Percentiles rank a stretch among this genome's conserved stretches.
phyloP scores from a whole-genome alignment of 2,329 filamentous ascomycete species.

The Phialocephala subalpina region DNA sequence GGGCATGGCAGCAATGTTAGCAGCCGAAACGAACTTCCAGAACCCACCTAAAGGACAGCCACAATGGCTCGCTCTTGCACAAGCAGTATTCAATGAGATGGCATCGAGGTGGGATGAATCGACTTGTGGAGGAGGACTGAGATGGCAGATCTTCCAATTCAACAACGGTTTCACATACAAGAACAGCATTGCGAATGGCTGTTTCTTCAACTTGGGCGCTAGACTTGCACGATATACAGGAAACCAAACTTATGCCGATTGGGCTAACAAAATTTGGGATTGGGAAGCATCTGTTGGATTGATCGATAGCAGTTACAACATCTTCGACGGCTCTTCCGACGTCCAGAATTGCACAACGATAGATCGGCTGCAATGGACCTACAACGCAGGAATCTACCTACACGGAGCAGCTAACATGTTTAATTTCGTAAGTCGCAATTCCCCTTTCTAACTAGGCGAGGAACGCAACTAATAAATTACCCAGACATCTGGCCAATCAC shows the following conservation, averaged over 20 bases:
- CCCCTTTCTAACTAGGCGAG: neutral
- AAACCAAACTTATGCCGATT: slow-evolving; percentile 79
- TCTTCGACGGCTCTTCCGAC: slow-evolving; percentile 68
- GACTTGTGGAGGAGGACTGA: slow-evolving; percentile 76
- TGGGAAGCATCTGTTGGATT: slow-evolving; percentile 69
- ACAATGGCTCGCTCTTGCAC: slow-evolving; percentile 74
- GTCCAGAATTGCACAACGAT: slow-evolving; percentile 63
- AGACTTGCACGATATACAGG: slow-evolving; percentile 78
- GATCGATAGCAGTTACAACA: slow-evolving; percentile 63
- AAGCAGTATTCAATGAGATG: slow-evolving; percentile 83
- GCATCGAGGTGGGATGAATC: slow-evolving; percentile 73
- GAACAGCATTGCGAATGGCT: slow-evolving; percentile 67
- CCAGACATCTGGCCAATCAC: slow-evolving; percentile 51
- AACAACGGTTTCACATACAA: slow-evolving; percentile 86
- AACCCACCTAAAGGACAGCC: slow-evolving; percentile 63
- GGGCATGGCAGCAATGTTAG: slow-evolving; percentile 74
- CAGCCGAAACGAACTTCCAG: slow-evolving; percentile 70
- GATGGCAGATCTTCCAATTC: slow-evolving; percentile 86
- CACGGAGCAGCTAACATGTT: slow-evolving; percentile 73
- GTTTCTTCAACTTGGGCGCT: slow-evolving; percentile 68
- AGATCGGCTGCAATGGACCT: slow-evolving; percentile 70
- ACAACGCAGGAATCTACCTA: slow-evolving; percentile 75
- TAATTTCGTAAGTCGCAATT: slow-evolving; percentile 58
- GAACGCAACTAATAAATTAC: slow-evolving; percentile 25
- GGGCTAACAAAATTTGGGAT: slow-evolving; percentile 77